A percentile compares a stretch with the other conserved stretches of the same genome.
phyloP scores from a whole-genome alignment of 2,329 filamentous ascomycete species.

The Penicillium freii region DNA sequence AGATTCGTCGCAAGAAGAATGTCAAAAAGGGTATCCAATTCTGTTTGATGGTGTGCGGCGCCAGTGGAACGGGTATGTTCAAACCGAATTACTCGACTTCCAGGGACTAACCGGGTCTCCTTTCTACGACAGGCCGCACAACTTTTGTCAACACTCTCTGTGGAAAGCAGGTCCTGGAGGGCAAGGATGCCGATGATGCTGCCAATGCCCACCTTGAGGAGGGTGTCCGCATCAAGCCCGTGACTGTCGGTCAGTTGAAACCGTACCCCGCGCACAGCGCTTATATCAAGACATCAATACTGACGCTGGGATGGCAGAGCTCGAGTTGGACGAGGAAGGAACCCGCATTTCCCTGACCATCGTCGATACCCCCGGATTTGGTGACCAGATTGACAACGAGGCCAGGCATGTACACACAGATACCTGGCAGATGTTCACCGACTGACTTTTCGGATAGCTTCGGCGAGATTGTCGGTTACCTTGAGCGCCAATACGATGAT shows the following conservation, averaged over 20 bases:
- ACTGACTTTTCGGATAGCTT: slow-evolving; percentile 61
- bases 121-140: slow-evolving; percentile 68
- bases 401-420: slow-evolving; percentile 64
- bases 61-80: slow-evolving; percentile 84
- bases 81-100: neutral
- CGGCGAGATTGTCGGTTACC: slow-evolving; percentile 94
- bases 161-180: slow-evolving; percentile 83
- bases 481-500: slow-evolving; percentile 99
- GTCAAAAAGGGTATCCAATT: slow-evolving; percentile 99
- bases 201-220: slow-evolving; percentile 88
- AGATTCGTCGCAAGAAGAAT: slow-evolving; percentile 99
- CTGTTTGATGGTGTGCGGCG: slow-evolving; percentile 99
- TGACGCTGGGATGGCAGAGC: slow-evolving; percentile 57
- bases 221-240: slow-evolving; percentile 96
- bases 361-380: slow-evolving; percentile 96
- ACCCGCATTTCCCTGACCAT: slow-evolving; percentile 97
- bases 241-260: slow-evolving; percentile 79
- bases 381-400: slow-evolving; percentile 99
- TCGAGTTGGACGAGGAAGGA: slow-evolving; percentile 96
- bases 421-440: neutral
- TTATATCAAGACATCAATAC: slow-evolving; percentile 19
- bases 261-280: neutral
- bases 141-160: slow-evolving; percentile 99
- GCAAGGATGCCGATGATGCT: slow-evolving; percentile 92
- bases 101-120: slow-evolving; percentile 5